Evolutionary conservation across 768 basidiomycete species (phyloP), one percentile per base, ranked within the genome.

Genomic region (Atractiella rhizophila): DNA sequence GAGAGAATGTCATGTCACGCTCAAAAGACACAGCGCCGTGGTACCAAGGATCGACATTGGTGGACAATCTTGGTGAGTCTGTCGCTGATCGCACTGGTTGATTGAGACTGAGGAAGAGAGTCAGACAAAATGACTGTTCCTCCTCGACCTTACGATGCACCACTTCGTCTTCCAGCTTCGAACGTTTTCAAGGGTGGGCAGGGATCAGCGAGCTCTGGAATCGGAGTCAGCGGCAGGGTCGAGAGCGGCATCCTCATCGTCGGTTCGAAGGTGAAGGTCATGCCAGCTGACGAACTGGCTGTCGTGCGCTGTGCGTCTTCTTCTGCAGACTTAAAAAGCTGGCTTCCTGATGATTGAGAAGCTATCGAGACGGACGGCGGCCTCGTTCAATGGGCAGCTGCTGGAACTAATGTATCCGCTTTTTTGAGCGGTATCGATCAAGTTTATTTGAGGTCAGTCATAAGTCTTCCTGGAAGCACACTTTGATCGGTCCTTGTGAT

Each of bases 121-220:
- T n/a, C n/a, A n/a, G n/a, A n/a, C 39, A 7, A 8, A 1, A 37
- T 55, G 4, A 28, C 41, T 12, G 45, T 54, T 3, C 54, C 52
- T 2, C 16, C 35, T 5, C 43, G 54, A 26, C 35, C 49, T 0
- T 72, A 86, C 35, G 64, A 66, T 3, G 66, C 71, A 0, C 74
- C 86, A 0, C 58, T 88, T 19, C 70, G 91, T 28, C 65, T 94
- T 33, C 91, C 91, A 0, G 69, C 96, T 18, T 77, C 83, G 11
- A 96, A 98, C 56, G 80, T 96, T 4, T 96, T 88, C 66, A 86
- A 75, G 58, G 77, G 79, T 4, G n/a, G n/a, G n/a, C 74, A 76
- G 53, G 70, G 74, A 13, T 71, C 78, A 2, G 70, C 76, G 2
- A 59, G 63, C 1, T 61, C 62, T 2, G 66, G 66, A n/a, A 70